A percentile compares a stretch with the other conserved stretches of the same genome.
Evolutionary conservation across 1,139 yeast genomes (phyloP).

Genomic region (Blastobotrys arbuscula): DNA sequence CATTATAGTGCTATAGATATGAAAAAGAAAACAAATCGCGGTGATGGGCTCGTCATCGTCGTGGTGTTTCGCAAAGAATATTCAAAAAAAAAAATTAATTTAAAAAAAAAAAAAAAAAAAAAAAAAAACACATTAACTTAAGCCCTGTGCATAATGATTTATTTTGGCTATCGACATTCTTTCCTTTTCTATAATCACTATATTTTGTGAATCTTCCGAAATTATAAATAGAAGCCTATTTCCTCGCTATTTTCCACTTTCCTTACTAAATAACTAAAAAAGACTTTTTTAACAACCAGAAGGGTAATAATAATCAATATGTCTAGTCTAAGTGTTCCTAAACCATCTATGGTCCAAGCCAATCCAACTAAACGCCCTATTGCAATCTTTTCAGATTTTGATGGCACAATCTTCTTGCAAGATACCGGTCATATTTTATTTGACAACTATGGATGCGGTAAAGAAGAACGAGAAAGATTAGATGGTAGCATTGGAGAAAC

Average conservation of each 20-base stretch:
- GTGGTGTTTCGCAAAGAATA: too few relatives aligned
- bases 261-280: not conserved
- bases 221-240: not conserved
- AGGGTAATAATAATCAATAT: not conserved
- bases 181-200: too few relatives aligned
- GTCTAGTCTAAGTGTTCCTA: slow-evolving; percentile 5
- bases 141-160: too few relatives aligned
- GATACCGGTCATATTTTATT: slow-evolving; percentile 44
- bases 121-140: too few relatives aligned
- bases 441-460: slow-evolving; percentile 41
- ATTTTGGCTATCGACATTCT: too few relatives aligned
- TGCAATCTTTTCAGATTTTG: slow-evolving; percentile 34
- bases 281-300: too few relatives aligned
- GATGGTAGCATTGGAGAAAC: slow-evolving; percentile 38
- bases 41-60: too few relatives aligned
- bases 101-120: too few relatives aligned
- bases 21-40: too few relatives aligned
- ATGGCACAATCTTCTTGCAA: slow-evolving; percentile 42
- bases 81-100: too few relatives aligned
- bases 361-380: slow-evolving; percentile 6
- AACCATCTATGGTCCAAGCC: slow-evolving; percentile 6
- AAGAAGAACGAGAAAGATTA: slow-evolving; percentile 34
- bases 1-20: too few relatives aligned
- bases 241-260: not conserved
- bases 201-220: too few relatives aligned